Percentiles rank a stretch among this genome's conserved stretches.
phyloP scores from a whole-genome alignment of 106 monocot genomes.

The Dendrobium chrysotoxum region DNA sequence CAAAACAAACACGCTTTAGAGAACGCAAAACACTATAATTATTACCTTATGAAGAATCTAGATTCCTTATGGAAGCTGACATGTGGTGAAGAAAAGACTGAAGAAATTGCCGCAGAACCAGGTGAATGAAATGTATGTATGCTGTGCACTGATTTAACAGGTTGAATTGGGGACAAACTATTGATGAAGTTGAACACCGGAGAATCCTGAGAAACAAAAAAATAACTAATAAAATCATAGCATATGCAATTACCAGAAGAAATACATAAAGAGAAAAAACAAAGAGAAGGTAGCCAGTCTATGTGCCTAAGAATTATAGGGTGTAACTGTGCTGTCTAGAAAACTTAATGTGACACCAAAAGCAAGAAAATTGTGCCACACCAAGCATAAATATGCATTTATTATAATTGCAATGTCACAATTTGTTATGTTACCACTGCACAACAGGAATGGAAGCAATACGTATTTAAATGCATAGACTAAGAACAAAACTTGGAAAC shows the following conservation, averaged over 20 bases:
- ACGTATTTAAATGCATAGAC: no score
- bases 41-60: slow-evolving; percentile 36
- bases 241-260: background rate
- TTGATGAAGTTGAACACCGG: slow-evolving; percentile 77
- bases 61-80: slow-evolving; percentile 43
- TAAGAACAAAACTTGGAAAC: no score
- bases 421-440: no score
- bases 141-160: slow-evolving; percentile 48
- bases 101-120: slow-evolving; percentile 45
- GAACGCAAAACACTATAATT: background rate
- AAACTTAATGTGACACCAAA: background rate
- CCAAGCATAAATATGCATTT: background rate
- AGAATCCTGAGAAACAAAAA: slow-evolving; percentile 56
- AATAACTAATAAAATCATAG: background rate
- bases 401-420: no score
- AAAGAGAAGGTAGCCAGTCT: background rate
- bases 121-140: slow-evolving; percentile 46
- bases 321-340: background rate
- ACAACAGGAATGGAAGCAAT: no score
- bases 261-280: background rate
- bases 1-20: background rate
- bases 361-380: background rate
- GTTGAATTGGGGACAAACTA: slow-evolving; percentile 72
- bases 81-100: slow-evolving; percentile 77
- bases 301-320: background rate